These are phyloP conservation scores for Linderina pennispora DNA, from an alignment of 192 early-diverging fungal species.

Conservation along the genomic window DNA sequence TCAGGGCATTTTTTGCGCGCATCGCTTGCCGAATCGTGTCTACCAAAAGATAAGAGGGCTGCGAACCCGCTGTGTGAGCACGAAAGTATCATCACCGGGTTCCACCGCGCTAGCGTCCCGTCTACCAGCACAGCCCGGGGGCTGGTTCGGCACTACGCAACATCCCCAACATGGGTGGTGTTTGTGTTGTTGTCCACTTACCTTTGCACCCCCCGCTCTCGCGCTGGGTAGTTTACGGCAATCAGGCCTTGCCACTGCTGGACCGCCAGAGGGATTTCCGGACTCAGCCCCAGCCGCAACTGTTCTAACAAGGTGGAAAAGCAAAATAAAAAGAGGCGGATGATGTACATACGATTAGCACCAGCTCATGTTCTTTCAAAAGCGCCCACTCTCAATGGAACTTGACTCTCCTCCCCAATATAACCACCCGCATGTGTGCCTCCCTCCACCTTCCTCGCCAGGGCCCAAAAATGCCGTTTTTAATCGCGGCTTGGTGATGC, in stretches of 20 bases:
- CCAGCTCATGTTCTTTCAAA: too few relatives aligned
- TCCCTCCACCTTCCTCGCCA: too few relatives aligned
- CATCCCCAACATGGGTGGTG: not conserved
- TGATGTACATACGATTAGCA: not conserved
- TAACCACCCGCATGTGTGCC: too few relatives aligned
- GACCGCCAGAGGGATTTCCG: conserved; percentile 68
- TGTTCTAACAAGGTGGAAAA: conserved; percentile 49
- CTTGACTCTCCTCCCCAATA: too few relatives aligned
- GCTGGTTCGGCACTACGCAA: not conserved
- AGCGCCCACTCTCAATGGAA: too few relatives aligned
- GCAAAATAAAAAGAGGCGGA: not conserved
- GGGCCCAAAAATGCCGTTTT: too few relatives aligned
- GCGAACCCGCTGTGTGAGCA: too few relatives aligned
- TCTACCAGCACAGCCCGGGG: not conserved
- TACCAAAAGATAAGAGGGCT: too few relatives aligned
- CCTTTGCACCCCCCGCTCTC: conserved; percentile 69
- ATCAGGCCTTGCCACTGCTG: conserved; percentile 89
- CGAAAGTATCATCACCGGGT: too few relatives aligned
- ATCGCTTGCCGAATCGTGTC: conserved; percentile 24
- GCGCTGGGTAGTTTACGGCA: conserved; percentile 86
- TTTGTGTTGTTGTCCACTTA: too few relatives aligned
- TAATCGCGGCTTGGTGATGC: too few relatives aligned
- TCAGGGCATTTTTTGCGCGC: conserved; percentile 52
- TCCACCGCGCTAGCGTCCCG: too few relatives aligned
- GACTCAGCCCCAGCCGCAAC: conserved; percentile 59